phyloP scores from a whole-genome alignment of 768 basidiomycete species.

The Russula griseocarnosa region DNA sequence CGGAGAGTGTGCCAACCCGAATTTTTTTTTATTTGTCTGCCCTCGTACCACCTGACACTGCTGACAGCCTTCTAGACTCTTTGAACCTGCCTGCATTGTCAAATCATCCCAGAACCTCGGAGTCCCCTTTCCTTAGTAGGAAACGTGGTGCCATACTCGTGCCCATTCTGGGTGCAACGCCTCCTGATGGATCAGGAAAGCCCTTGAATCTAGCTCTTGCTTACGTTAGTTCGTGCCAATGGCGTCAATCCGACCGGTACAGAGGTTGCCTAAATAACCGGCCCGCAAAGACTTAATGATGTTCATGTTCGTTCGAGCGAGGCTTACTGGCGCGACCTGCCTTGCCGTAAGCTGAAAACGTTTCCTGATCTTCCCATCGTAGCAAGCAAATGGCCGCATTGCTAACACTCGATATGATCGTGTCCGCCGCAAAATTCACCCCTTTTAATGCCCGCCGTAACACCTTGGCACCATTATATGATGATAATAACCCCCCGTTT shows the following conservation, averaged over 20 bases:
- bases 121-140: not conserved
- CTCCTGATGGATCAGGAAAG: not conserved
- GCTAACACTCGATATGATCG: constrained; percentile 1
- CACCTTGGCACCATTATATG: not conserved
- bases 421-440: not conserved
- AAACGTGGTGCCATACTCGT: not conserved
- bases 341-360: constrained; percentile 1
- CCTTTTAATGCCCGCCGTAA: not conserved
- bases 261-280: not conserved
- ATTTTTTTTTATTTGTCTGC: not conserved
- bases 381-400: too few species aligned
- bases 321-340: not conserved
- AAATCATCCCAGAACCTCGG: not conserved
- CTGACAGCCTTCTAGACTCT: not conserved
- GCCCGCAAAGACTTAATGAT: not conserved
- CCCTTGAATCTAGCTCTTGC: not conserved
- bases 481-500: not conserved
- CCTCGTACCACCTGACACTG: not conserved
- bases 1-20: too few species aligned
- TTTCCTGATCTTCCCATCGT: not conserved
- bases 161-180: not conserved
- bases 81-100: not conserved
- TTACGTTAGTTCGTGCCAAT: not conserved
- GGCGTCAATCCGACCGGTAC: not conserved
- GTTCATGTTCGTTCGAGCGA: too few species aligned